These are phyloP conservation scores for Tetrahymena borealis DNA, from an alignment of 73 alveolate species.

Conservation along the genomic window DNA sequence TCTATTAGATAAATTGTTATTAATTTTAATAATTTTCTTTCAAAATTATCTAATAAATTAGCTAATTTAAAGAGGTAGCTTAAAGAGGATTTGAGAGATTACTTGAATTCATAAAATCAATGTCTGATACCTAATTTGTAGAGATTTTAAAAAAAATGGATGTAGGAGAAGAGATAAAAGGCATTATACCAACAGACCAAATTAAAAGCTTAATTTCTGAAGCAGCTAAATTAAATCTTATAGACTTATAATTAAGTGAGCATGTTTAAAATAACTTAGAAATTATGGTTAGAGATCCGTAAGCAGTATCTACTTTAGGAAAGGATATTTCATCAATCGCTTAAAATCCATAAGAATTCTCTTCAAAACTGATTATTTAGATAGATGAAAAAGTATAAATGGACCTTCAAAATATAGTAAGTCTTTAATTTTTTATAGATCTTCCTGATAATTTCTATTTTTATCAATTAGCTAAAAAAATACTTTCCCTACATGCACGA, in stretches of 20 bases:
- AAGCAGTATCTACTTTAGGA: background rate
- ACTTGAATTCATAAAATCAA: background rate
- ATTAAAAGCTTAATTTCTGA: background rate
- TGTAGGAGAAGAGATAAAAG: background rate
- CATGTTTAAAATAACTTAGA: background rate
- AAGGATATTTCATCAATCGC: background rate
- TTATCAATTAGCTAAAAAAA: too few relatives aligned
- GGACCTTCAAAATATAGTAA: background rate
- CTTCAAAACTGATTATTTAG: background rate
- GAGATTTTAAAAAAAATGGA: background rate
- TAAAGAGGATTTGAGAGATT: background rate
- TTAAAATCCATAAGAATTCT: background rate
- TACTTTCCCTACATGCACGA: too few relatives aligned
- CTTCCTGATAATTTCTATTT: too few relatives aligned
- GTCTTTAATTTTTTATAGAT: background rate
- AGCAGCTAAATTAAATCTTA: background rate
- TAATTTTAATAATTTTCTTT: background rate
- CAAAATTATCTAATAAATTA: too few relatives aligned
- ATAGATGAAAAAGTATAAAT: background rate
- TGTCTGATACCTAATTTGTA: background rate
- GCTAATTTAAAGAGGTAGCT: background rate
- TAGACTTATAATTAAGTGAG: background rate
- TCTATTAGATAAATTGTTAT: background rate
- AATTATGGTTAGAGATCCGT: background rate
- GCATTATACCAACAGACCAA: background rate